phyloP scores from a whole-genome alignment of 306 rosid species.

The Acacia melanoxylon region DNA sequence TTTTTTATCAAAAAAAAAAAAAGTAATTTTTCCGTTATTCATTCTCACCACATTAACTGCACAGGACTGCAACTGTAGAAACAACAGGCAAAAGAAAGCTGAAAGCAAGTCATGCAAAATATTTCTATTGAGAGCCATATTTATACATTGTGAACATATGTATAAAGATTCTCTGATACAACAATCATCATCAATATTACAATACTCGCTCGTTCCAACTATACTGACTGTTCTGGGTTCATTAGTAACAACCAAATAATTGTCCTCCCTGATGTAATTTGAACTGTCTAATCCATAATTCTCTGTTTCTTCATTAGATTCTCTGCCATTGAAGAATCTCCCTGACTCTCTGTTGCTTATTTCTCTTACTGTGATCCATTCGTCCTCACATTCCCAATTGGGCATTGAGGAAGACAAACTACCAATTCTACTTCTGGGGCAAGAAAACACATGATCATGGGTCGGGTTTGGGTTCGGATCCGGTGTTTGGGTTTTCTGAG shows the following conservation, averaged over 20 bases:
- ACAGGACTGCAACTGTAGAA: not conserved
- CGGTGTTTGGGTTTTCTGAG: constrained; percentile 19
- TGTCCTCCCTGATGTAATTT: not conserved
- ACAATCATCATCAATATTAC: constrained; percentile 24
- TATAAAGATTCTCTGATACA: constrained; percentile 1
- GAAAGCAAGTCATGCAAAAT: constrained; percentile 20
- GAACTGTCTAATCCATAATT: constrained; percentile 11
- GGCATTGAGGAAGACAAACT: constrained; percentile 32
- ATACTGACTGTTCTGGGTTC: not conserved
- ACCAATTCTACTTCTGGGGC: constrained; percentile 47
- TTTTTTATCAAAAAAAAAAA: too few species aligned
- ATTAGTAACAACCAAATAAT: constrained; percentile 7
- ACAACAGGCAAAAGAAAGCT: not conserved
- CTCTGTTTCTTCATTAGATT: constrained; percentile 7
- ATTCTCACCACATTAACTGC: not conserved
- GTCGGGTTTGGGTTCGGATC: constrained; percentile 17
- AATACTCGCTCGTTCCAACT: constrained; percentile 16
- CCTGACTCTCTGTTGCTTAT: constrained; percentile 2
- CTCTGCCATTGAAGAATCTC: not conserved
- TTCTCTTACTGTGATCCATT: constrained; percentile 77
- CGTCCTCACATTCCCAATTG: constrained; percentile 49
- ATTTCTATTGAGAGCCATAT: constrained; percentile 12
- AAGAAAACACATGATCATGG: not conserved
- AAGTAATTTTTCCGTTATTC: not conserved
- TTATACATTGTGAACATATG: constrained; percentile 11